phyloP scores from a whole-genome alignment of 352 stramenopile genomes.

The Phytopythium chamaehyphon region DNA sequence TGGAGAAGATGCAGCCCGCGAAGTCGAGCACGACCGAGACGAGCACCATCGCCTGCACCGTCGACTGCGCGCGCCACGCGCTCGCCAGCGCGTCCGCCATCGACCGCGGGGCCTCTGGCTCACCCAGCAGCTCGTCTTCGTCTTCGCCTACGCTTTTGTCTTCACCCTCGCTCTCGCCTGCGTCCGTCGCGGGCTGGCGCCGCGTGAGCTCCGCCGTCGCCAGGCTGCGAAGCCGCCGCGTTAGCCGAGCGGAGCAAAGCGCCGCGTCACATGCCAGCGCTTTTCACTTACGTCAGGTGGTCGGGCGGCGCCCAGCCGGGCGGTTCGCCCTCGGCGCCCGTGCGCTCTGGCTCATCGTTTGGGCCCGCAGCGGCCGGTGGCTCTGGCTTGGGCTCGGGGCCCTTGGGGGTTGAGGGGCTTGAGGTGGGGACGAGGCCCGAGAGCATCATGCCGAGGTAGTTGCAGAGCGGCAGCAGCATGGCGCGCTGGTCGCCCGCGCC shows the following conservation, averaged over 20 bases:
- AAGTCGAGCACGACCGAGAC: conserved; percentile 80
- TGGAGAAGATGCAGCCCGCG: conserved; percentile 82
- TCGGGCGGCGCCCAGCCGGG: background rate
- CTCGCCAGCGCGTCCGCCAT: conserved; percentile 16
- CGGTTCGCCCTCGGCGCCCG: background rate
- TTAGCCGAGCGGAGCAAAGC: background rate
- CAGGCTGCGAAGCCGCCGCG: background rate
- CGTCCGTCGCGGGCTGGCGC: conserved; percentile 17
- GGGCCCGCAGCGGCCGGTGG: too few relatives aligned
- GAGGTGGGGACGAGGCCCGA: conserved; percentile 63
- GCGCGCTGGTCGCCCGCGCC: conserved; percentile 71
- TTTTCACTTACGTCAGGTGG: background rate
- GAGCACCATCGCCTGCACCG: conserved; percentile 57
- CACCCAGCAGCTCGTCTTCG: conserved; percentile 10
- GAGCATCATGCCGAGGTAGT: conserved; percentile 87
- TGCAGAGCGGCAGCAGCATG: conserved; percentile 86
- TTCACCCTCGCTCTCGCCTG: conserved; percentile 19
- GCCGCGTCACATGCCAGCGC: conserved; percentile 2
- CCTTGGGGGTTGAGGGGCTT: too few relatives aligned
- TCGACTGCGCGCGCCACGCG: conserved; percentile 41
- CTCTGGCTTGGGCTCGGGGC: too few relatives aligned
- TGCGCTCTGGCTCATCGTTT: conserved; percentile 13
- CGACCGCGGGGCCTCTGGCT: conserved; percentile 11
- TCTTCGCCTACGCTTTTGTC: conserved; percentile 8
- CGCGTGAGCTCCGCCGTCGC: conserved; percentile 32